Evolutionary conservation across 2,329 filamentous ascomycete genomes (phyloP), one percentile per base, ranked within the genome.

Genomic region (Trichoderma koningii): DNA sequence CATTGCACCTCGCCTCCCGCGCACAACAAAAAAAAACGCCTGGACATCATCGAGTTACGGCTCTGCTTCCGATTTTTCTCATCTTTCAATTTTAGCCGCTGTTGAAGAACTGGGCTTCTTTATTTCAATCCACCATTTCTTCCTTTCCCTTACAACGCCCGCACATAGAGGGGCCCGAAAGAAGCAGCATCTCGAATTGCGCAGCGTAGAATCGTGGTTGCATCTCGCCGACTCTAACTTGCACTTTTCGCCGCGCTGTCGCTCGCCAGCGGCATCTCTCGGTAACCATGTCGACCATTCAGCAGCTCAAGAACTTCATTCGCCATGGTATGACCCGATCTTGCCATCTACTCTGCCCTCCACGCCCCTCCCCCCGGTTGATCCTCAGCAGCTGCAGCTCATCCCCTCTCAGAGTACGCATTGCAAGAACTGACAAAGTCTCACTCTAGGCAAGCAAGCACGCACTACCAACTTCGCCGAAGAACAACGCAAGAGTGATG

Each of bases 221-320:
- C 48, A 47, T 30, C 19, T 21, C 50, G 28, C 30, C 26, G 15
- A 21, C 26, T 63, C 63, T 26, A 41, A 41, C 51, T 65, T 56
- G 38, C 28, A 47, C 19, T 44, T 42, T 62, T 26, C 30, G 47
- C 30, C 51, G 34, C 56, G 52, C 59, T 47, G 67, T 69, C 69
- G 70, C 69, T 67, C 52, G 63, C 63, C 65, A 67, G 67, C 70
- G 66, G 61, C 61, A 56, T 59, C 63, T 45, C 56, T 68, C 56
- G 47, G 66, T 62, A 71, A 72, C 67, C 72, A 87, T 88, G 85
- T 87, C 85, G 73, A 87, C 86, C 70, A 96, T 97, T 81, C 94
- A 97, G 82, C 95, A 95, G 76, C 87, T 97, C 73, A 97, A 98
- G 81, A 97, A 97, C 80, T 96, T 98, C 80, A 95, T 98, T 80